phyloP scores from a whole-genome alignment of 2,329 filamentous ascomycete species.

The Colletotrichum shisoi region DNA sequence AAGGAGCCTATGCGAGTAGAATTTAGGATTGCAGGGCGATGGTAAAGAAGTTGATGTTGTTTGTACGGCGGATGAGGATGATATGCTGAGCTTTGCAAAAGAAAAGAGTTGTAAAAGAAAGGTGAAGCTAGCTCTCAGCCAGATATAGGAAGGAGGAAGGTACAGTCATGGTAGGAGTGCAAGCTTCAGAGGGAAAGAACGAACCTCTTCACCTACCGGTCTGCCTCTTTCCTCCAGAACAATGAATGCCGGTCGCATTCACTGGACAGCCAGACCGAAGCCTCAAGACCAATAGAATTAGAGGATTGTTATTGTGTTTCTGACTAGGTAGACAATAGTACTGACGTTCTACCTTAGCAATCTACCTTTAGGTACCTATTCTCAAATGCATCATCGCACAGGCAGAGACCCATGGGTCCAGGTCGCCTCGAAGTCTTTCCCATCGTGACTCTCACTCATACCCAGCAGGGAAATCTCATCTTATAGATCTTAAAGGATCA shows the following conservation, averaged over 20 bases:
- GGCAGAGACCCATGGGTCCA: background rate
- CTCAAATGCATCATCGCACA: background rate
- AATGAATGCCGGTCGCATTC: background rate
- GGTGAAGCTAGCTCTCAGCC: too few relatives aligned
- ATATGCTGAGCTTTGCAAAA: background rate
- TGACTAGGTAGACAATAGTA: background rate
- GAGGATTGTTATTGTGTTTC: too few relatives aligned
- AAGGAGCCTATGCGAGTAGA: background rate
- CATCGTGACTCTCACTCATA: background rate
- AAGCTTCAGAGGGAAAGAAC: conserved; percentile 3
- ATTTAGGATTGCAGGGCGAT: background rate
- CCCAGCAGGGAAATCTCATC: too few relatives aligned
- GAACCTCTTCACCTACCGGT: background rate
- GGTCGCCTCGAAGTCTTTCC: background rate
- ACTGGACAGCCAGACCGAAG: background rate
- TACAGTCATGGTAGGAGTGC: background rate
- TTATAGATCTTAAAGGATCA: background rate
- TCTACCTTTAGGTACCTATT: too few relatives aligned
- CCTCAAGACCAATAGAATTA: too few relatives aligned
- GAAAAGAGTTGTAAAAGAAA: too few relatives aligned
- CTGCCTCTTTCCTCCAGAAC: background rate
- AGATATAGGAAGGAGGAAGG: background rate
- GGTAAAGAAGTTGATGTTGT: background rate
- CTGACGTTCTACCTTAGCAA: background rate
- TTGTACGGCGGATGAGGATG: background rate